Evolutionary conservation across 306 rosid species (phyloP).

Genomic region (Begonia peltatifolia): DNA sequence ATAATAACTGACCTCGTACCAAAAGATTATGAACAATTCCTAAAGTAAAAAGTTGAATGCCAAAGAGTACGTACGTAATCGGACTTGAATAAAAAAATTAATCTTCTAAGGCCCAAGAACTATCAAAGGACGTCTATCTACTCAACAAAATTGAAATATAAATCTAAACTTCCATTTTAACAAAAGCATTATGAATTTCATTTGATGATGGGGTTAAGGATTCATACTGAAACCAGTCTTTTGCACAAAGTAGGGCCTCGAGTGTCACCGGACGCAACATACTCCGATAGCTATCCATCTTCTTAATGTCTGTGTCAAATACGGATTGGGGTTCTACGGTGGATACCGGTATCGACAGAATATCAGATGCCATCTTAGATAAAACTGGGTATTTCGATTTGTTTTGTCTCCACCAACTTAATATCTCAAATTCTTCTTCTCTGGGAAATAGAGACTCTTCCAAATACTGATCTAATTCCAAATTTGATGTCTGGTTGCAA

Average conservation of each 20-base stretch:
- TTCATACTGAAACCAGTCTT: constrained; percentile 60
- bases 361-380: constrained; percentile 72
- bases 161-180: constrained; percentile 32
- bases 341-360: constrained; percentile 61
- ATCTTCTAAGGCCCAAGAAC: neutral
- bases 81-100: too few relatives aligned
- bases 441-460: constrained; percentile 47
- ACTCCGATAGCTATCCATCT: constrained; percentile 48
- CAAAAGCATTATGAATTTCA: constrained; percentile 27
- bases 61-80: too few relatives aligned
- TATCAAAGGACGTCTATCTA: neutral
- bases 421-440: constrained; percentile 41
- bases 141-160: constrained; percentile 8
- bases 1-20: too few relatives aligned
- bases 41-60: too few relatives aligned
- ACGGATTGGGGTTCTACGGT: constrained; percentile 49
- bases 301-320: constrained; percentile 49
- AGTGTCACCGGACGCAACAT: constrained; percentile 43
- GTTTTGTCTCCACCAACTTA: constrained; percentile 73
- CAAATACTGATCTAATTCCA: constrained; percentile 79
- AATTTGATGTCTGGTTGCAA: constrained; percentile 37
- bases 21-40: too few relatives aligned
- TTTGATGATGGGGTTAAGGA: constrained; percentile 20
- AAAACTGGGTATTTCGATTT: constrained; percentile 57
- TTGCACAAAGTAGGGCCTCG: constrained; percentile 75